phyloP scores from a whole-genome alignment of 75 land plant genomes.

The Picea sitchensis region DNA sequence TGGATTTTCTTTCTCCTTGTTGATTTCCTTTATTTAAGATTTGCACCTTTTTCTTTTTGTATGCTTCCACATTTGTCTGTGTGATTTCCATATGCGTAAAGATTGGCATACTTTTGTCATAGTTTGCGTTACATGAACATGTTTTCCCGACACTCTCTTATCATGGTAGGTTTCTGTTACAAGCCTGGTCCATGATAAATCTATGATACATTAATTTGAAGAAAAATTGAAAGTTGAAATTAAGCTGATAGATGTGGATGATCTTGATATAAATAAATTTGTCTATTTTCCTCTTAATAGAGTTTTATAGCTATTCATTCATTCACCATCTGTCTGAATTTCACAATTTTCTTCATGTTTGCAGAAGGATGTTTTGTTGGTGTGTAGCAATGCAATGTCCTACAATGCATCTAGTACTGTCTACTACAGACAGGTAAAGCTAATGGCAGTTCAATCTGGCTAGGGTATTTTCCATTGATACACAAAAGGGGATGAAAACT shows the following conservation, averaged over 20 bases:
- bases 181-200: background rate
- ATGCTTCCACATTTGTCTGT: background rate
- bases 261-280: background rate
- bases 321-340: background rate
- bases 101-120: background rate
- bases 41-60: background rate
- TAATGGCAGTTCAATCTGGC: background rate
- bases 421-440: conserved; percentile 81
- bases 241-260: conserved; percentile 2
- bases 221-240: background rate
- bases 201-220: background rate
- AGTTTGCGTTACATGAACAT: background rate
- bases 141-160: background rate
- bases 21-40: background rate
- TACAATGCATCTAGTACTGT: conserved; percentile 90
- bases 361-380: conserved; percentile 84
- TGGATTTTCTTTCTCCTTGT: background rate
- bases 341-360: background rate
- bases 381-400: conserved; percentile 93
- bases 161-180: background rate
- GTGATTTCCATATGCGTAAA: background rate
- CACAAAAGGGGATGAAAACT: conserved; percentile 1
- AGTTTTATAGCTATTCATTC: background rate
- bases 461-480: background rate
- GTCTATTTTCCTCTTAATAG: background rate